These are phyloP conservation scores for Beauveria scarabaeidicola DNA, from an alignment of 2,329 filamentous ascomycete genomes.

Conservation along the genomic window DNA sequence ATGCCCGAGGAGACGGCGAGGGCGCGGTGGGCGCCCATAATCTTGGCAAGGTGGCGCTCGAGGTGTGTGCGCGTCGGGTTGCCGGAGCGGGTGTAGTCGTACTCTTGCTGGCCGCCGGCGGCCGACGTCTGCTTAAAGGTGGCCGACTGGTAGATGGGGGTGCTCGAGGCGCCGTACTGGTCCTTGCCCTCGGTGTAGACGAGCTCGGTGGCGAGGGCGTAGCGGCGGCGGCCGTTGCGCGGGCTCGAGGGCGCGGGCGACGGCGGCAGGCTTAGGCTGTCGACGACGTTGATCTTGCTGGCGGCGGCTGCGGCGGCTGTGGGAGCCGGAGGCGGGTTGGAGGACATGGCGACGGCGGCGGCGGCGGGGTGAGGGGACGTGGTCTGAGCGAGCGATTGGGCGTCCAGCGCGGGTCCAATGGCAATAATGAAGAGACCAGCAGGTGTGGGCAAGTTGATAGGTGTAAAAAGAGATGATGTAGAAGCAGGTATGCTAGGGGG, in stretches of 20 bases:
- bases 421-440: neutral
- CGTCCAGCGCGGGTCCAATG: slow-evolving; percentile 6
- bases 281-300: slow-evolving; percentile 64
- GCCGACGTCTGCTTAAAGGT: slow-evolving; percentile 93
- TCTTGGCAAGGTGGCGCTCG: slow-evolving; percentile 94
- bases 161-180: slow-evolving; percentile 93
- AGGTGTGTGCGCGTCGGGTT: slow-evolving; percentile 95
- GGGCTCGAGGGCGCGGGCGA: slow-evolving; percentile 92
- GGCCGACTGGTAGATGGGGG: slow-evolving; percentile 96
- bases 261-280: slow-evolving; percentile 78
- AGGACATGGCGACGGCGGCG: slow-evolving; percentile 21
- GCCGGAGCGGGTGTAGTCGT: slow-evolving; percentile 96
- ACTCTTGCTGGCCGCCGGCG: slow-evolving; percentile 71
- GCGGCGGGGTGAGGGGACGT: neutral
- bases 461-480: neutral
- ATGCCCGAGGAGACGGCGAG: slow-evolving; percentile 94
- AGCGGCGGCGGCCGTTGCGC: slow-evolving; percentile 68
- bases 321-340: slow-evolving; percentile 10
- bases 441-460: neutral
- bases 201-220: slow-evolving; percentile 89
- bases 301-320: slow-evolving; percentile 32
- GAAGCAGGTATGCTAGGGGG: neutral
- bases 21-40: slow-evolving; percentile 90
- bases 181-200: slow-evolving; percentile 95
- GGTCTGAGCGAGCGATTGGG: neutral